These are phyloP conservation scores for Urochloa ruziziensis DNA, from an alignment of 176 grass and related monocot genomes.

Conservation along the genomic window DNA sequence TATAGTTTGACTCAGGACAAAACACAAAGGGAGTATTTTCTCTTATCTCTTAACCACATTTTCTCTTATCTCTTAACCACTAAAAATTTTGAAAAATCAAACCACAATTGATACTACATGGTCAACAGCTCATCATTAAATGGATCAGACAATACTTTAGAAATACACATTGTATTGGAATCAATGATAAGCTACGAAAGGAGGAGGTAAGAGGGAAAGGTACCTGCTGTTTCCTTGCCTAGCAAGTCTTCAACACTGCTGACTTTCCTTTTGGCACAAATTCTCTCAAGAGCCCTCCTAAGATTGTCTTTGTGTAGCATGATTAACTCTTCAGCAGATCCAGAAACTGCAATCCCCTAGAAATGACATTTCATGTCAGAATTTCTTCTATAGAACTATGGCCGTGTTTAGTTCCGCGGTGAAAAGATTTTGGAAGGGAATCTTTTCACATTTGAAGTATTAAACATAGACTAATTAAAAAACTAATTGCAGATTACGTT, in stretches of 20 bases:
- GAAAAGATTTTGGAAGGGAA: no score
- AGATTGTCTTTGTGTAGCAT: slow-evolving; percentile 64
- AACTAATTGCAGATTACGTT: no score
- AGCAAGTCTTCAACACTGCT: slow-evolving; percentile 58
- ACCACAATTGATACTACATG: slow-evolving; percentile 13
- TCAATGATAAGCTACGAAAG: background rate
- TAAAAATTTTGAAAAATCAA: background rate
- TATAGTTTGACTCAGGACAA: no score
- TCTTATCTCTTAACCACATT: no score
- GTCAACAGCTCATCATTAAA: background rate
- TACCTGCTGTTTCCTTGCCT: slow-evolving; percentile 49
- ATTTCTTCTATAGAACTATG: background rate
- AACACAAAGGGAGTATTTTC: no score
- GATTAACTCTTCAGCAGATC: slow-evolving; percentile 65
- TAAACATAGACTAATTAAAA: no score
- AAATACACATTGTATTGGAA: background rate
- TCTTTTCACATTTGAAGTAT: no score
- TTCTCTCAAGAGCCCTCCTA: slow-evolving; percentile 51
- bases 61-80: no score
- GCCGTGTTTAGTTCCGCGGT: no score
- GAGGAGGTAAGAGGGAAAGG: slow-evolving; percentile 19
- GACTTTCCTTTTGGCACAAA: slow-evolving; percentile 64
- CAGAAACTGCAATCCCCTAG: slow-evolving; percentile 62
- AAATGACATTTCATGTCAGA: slow-evolving; percentile 30
- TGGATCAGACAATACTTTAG: background rate